Evolutionary conservation across 2,329 filamentous ascomycete species (phyloP).

Genomic region (Basipetospora chlamydospora): DNA sequence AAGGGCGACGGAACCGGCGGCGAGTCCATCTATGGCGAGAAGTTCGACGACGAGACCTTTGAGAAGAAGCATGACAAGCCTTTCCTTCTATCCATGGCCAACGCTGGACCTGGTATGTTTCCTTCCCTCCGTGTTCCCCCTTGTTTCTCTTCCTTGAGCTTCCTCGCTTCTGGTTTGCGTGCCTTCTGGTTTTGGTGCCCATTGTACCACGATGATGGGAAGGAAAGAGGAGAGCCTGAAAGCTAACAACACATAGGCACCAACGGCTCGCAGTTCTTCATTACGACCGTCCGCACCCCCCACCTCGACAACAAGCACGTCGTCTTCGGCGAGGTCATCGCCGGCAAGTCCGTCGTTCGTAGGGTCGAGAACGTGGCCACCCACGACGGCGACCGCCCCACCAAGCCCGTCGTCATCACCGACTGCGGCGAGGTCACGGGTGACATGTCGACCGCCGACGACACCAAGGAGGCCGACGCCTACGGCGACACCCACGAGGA

Average conservation of each 20-base stretch:
- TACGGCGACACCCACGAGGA: constrained; percentile 91
- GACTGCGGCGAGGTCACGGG: constrained; percentile 87
- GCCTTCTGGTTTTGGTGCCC: no score
- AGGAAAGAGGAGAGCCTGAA: no score
- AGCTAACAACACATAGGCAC: constrained; percentile 40
- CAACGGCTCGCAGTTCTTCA: constrained; percentile 97
- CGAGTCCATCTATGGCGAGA: constrained; percentile 93
- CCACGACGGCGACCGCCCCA: constrained; percentile 62
- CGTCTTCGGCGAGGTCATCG: constrained; percentile 88
- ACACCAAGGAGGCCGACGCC: constrained; percentile 37
- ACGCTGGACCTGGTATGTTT: constrained; percentile 70
- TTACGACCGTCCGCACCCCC: constrained; percentile 88
- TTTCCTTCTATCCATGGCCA: constrained; percentile 94
- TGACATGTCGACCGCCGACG: constrained; percentile 54
- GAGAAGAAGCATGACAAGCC: constrained; percentile 80
- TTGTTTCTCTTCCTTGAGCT: constrained; percentile 7
- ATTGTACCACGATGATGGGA: no score
- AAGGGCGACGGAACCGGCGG: constrained; percentile 87
- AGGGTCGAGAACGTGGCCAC: constrained; percentile 77
- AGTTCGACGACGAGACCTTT: constrained; percentile 97
- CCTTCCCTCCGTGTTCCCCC: not conserved
- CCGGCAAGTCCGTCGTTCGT: constrained; percentile 80
- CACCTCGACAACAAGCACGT: constrained; percentile 96
- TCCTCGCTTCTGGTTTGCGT: not conserved
- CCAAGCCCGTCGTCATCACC: constrained; percentile 54